Base-by-base conservation (phyloP, 148 eudicot genomes). In the Camellia granthamiana region DNA sequence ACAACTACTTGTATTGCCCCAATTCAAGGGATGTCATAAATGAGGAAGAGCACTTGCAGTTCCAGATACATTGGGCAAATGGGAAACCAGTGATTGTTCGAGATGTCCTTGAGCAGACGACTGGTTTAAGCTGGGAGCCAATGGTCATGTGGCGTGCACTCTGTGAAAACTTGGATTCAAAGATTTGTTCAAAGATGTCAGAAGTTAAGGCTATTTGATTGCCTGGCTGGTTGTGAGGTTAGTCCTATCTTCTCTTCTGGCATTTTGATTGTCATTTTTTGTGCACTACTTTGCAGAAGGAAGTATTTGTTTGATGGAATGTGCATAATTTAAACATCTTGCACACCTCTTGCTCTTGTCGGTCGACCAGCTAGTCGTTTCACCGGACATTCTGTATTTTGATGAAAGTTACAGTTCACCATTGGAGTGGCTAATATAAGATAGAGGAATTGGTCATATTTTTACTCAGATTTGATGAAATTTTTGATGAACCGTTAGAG, bases 51-150 rank as follows among this genome's bases (percentile, higher is more conserved):
- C 78, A 85, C 3, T 67, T 63, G 43, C 82, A 77, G 12, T 96
- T 93, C 77, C 90, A 82, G 49, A 73, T 67, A 60, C 97, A 92
- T 76, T 96, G 95, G 95, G 84, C 79, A 7, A 86, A 81, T 38
- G 99, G 98, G 46, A 91, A 94, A 83, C 99, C 99, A 5, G 87
- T 96, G 69, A 88, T 96, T 81, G 95, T 92, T 68, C 86, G 75
- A 54, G 82, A 96, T 81, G 90, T 88, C 76, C 85, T 96, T 43
- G 86, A 86, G 52, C 86, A 82, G 79, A 87, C 94, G 12, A 71
- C 81, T 80, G 97, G 99, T 13, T 84, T 96, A 66, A 96, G 99
- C 77, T 96, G 99, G 99, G 99, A 96, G 63, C 99, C 99, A 18
- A 91, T 80, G 90, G 97, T 92, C 13, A 91, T 96, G 95, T 88